Base-by-base conservation (phyloP, 2,329 filamentous ascomycete species). In the Cladosporium sphaerospermum region DNA sequence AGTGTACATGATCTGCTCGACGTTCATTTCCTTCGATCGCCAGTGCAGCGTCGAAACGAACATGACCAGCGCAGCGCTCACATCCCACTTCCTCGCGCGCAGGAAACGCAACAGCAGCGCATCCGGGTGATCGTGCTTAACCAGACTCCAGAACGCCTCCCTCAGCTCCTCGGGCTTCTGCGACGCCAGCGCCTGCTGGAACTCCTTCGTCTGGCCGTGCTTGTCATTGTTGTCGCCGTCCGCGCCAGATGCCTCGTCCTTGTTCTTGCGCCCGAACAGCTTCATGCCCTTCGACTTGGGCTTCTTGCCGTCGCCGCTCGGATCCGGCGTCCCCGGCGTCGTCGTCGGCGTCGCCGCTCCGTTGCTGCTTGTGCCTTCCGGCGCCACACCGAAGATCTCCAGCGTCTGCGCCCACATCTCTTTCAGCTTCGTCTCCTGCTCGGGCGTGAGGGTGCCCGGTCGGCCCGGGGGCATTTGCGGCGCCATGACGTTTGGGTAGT, bases 111-210 rank as follows among this genome's bases (percentile, higher is more conserved):
- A 73, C 13, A 92, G 73, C 14, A 95, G 75, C 2, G 85, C 86
- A 71, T 99, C 93, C 0, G 93, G 93, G 67, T 97, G 83, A 66
- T 99, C 93, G 64, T 93, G 86, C 75, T 97, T 99, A 54, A 92
- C 82, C 89, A 96, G 95, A 60, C 75, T 80, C 93, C 93, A 97
- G 66, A 97, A 87, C 0, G 90, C 85, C 13, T 78, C 76, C 49
- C 90, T 83, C 59, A 99, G 82, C 41, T 86, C 79, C 63, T 95
- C 89, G 0, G 92, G 88, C 0, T 83, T 79, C 64, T 86, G 80
- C 55, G 80, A 88, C 45, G 86, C 84, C 9, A 99, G 72, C 0
- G 89, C 89, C 39, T 92, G 83, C 61, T 89, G 82, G 71, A 90
- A 96, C 46, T 90, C 84, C 71, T 92, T 93, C 36, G 81, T 87